These are phyloP conservation scores for Porcisia hertigi DNA, from an alignment of 208 protist genomes.

Conservation along the genomic window DNA sequence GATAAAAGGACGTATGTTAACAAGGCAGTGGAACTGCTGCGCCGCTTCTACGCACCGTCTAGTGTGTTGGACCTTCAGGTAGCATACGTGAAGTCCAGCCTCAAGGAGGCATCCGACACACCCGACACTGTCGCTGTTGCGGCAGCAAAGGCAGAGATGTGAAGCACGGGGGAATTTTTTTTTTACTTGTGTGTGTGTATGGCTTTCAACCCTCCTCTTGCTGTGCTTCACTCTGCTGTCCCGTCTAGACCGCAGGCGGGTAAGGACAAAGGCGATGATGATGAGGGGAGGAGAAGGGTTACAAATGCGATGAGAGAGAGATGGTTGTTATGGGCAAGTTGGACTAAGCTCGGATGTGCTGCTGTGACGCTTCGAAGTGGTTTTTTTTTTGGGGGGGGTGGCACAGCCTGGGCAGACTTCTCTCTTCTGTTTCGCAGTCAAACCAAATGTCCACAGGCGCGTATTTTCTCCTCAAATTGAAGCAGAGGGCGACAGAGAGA, in stretches of 20 bases:
- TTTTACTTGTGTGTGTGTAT: too few relatives aligned
- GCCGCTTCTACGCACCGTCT: constrained; percentile 75
- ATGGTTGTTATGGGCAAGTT: not conserved
- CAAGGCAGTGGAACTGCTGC: constrained; percentile 64
- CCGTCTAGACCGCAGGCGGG: not conserved
- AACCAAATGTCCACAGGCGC: not conserved
- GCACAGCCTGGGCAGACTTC: not conserved
- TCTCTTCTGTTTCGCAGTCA: not conserved
- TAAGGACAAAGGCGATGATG: not conserved
- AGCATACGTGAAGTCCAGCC: constrained; percentile 44
- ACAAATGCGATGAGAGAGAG: not conserved
- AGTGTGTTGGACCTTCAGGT: constrained; percentile 52
- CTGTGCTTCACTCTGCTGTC: not conserved
- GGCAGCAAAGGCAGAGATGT: not conserved
- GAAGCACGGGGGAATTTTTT: not conserved
- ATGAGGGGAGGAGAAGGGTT: not conserved
- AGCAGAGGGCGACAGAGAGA: too few relatives aligned
- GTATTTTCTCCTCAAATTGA: not conserved
- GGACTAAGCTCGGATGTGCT: not conserved
- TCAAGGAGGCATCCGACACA: constrained; percentile 5
- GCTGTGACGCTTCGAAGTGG: not conserved
- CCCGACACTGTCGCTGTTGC: not conserved
- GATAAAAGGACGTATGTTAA: constrained; percentile 51
- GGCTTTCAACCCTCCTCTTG: not conserved
- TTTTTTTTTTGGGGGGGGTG: too few relatives aligned